These are phyloP conservation scores for Hypoxylon sp. DNA, from an alignment of 2,329 filamentous ascomycete genomes.

Conservation along the genomic window DNA sequence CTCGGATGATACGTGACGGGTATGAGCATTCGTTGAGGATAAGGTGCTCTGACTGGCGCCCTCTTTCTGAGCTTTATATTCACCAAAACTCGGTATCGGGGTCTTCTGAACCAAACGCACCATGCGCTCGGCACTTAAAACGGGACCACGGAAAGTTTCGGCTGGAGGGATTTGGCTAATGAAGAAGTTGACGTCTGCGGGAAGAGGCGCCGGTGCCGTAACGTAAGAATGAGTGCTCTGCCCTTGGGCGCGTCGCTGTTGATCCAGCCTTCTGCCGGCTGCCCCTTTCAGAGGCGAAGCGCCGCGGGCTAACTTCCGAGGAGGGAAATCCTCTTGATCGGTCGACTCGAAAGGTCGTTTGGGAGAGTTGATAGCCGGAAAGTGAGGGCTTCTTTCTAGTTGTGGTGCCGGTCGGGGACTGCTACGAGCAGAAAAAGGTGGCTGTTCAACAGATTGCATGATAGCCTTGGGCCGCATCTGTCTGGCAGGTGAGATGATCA, in stretches of 20 bases:
- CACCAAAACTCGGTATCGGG: conserved; percentile 71
- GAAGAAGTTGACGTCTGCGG: conserved; percentile 74
- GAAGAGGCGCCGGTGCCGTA: conserved; percentile 72
- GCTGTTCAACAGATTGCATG: conserved; percentile 67
- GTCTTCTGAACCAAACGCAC: conserved; percentile 79
- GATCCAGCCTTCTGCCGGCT: conserved; percentile 85
- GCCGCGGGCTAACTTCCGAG: conserved; percentile 88
- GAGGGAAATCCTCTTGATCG: conserved; percentile 80
- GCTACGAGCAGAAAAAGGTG: conserved; percentile 56
- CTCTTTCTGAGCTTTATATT: conserved; percentile 61
- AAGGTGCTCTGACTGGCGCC: conserved; percentile 42
- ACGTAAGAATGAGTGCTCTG: conserved; percentile 55
- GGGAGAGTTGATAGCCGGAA: conserved; percentile 65
- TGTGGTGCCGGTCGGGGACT: conserved; percentile 57
- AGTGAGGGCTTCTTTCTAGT: conserved; percentile 58
- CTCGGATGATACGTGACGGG: conserved; percentile 59
- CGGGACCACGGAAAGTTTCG: conserved; percentile 76
- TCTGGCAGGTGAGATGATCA: conserved; percentile 83
- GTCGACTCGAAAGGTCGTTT: conserved; percentile 74
- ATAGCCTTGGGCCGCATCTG: conserved; percentile 77
- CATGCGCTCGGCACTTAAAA: conserved; percentile 77
- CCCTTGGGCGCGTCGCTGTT: conserved; percentile 72
- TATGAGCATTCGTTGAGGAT: conserved; percentile 52
- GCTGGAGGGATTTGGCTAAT: conserved; percentile 81
- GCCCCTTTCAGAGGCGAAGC: conserved; percentile 93